A percentile compares a stretch with the other conserved stretches of the same genome.
These are phyloP conservation scores for Moesziomyces aphidis DNA, from an alignment of 1,284 basidiomycete species.

Conservation along the genomic window DNA sequence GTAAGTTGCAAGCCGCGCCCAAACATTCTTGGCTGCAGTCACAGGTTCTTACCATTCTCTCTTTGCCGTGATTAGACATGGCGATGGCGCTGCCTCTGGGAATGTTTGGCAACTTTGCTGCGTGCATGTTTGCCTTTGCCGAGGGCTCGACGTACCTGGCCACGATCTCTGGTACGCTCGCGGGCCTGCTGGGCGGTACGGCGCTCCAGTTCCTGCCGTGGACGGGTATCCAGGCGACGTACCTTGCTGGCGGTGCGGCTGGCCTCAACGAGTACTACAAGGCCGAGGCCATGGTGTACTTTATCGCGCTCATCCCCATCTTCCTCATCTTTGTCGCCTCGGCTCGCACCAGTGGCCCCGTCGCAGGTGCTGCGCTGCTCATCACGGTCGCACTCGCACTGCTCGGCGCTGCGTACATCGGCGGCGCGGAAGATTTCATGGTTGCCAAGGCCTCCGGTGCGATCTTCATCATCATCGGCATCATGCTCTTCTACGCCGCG, in stretches of 20 bases:
- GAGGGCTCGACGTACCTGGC: slow-evolving; percentile 53
- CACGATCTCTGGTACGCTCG: slow-evolving; percentile 39
- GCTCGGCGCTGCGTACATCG: slow-evolving; percentile 33
- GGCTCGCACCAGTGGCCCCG: slow-evolving; percentile 35
- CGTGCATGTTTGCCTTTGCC: slow-evolving; percentile 52
- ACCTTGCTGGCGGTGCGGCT: slow-evolving; percentile 22
- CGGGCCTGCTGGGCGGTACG: slow-evolving; percentile 37
- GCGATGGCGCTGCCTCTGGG: slow-evolving; percentile 47
- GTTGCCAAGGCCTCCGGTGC: slow-evolving; percentile 41
- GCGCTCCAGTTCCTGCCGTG: slow-evolving; percentile 53
- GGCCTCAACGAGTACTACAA: slow-evolving; percentile 35
- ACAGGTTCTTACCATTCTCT: too few species aligned
- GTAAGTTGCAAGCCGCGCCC: slow-evolving; percentile 9
- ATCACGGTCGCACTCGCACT: slow-evolving; percentile 43
- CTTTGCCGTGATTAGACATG: neutral
- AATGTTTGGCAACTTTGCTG: slow-evolving; percentile 53
- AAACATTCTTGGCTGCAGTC: too few species aligned
- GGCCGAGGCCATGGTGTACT: slow-evolving; percentile 35
- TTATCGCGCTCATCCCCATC: slow-evolving; percentile 53
- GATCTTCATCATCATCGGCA: slow-evolving; percentile 44
- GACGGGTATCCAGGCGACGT: slow-evolving; percentile 49
- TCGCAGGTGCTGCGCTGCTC: slow-evolving; percentile 24
- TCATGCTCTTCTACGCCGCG: slow-evolving; percentile 44
- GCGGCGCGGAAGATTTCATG: slow-evolving; percentile 10
- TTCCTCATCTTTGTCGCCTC: slow-evolving; percentile 50